Evolutionary conservation across 2,329 filamentous ascomycete genomes (phyloP), one percentile per base, ranked within the genome.

Genomic region (Dactylellina sp.): DNA sequence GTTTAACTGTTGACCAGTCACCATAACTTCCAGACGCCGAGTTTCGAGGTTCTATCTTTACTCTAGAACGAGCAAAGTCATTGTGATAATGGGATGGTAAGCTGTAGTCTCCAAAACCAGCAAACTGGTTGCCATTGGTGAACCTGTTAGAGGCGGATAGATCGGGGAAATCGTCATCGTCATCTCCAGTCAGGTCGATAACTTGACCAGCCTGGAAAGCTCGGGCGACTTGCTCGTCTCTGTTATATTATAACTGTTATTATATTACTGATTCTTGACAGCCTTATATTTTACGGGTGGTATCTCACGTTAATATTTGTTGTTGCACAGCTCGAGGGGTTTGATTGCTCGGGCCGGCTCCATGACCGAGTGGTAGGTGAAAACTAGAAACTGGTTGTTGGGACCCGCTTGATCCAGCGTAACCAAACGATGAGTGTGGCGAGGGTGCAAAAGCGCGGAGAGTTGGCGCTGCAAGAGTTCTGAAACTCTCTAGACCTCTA

Each of bases 111-210:
- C 14, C 11, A 6, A 46, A 12, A 32, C 46, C 35, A 16, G 7
- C 46, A 46, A 42, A 62, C 22, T 44, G 59, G 16, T 20, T 5
- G 37, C 32, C 40, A 46, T 47, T 47, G 18, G 7, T 47, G 12
- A 14, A 40, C 3, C 37, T 40, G n/a, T 40, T 40, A 16, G n/a
- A n/a, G 32, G 28, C 35, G 24, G 22, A 14, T 3, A 20, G 1
- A 20, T 16, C 37, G 50, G 18, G 2, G 4, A 14, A 7, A 12
- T 47, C 24, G 11, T 61, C 49, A 24, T 74, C 70, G 20, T 74
- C 70, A 57, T 44, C 47, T 7, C 22, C 55, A 20, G 70, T 74
- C 12, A 74, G 70, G 35, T 74, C 70, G 18, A 74, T 61, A 16
- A 74, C 55, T 25, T 56, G 32, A 2, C 18, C 22, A 14, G 35